Conservation (phyloP, 2,329 filamentous ascomycete species). For the Colletotrichum siamense region DNA sequence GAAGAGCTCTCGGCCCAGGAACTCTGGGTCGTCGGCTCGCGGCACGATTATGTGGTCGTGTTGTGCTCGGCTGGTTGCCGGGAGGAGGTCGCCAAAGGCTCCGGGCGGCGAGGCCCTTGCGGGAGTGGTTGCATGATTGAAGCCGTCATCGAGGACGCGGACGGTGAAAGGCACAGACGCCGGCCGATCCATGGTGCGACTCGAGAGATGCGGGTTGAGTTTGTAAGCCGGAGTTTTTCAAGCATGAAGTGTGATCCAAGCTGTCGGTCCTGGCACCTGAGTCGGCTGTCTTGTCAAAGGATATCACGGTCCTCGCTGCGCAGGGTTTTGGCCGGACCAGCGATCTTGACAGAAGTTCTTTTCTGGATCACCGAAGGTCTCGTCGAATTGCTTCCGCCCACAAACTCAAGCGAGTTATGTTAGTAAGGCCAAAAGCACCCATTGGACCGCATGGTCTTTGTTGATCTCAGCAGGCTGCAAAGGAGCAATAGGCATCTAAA, state of each 20-base stretch:
- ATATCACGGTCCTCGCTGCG: background rate
- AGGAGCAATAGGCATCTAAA: conserved; percentile 2
- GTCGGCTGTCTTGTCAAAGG: background rate
- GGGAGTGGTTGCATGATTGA: background rate
- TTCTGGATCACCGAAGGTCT: background rate
- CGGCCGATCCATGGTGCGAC: conserved; percentile 10
- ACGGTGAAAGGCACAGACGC: conserved; percentile 14
- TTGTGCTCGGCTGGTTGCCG: conserved; percentile 33
- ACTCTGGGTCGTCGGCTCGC: conserved; percentile 13
- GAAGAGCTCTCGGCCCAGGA: conserved; percentile 33
- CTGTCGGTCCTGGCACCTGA: background rate
- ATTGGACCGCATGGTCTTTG: background rate
- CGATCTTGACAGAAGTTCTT: background rate
- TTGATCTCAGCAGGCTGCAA: background rate
- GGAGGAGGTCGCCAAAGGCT: conserved; percentile 27
- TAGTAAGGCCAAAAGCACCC: background rate
- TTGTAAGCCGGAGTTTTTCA: background rate
- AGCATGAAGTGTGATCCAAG: background rate
- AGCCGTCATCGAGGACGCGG: conserved; percentile 13
- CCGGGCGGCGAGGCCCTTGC: background rate
- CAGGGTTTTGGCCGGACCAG: background rate
- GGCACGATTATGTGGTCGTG: conserved; percentile 33
- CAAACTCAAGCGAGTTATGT: background rate
- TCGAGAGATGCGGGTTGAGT: background rate
- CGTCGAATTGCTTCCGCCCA: background rate